A percentile compares a stretch with the other conserved stretches of the same genome.
phyloP scores from a whole-genome alignment of 805 yeast genomes.

The Saccharomyces mikatae region DNA sequence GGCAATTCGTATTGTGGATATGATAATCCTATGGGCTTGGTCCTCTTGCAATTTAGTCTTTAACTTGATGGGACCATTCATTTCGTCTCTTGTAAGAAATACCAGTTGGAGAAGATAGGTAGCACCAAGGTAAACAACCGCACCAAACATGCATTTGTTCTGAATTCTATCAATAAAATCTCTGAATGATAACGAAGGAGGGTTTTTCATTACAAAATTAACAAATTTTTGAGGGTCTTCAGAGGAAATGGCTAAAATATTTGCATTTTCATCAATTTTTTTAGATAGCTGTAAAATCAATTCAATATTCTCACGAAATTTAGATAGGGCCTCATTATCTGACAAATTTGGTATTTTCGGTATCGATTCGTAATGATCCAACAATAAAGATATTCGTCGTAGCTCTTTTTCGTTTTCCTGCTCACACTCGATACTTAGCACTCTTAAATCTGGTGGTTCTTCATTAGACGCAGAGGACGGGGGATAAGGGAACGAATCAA shows the following conservation, averaged over 20 bases:
- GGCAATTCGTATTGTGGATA: slow-evolving; percentile 38
- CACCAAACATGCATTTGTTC: slow-evolving; percentile 24
- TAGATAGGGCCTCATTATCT: slow-evolving; percentile 9
- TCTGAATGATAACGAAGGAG: slow-evolving; percentile 20
- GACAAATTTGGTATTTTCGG: neutral
- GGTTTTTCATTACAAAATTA: slow-evolving; percentile 23
- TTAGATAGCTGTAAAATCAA: slow-evolving; percentile 9
- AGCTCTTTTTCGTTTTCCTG: neutral
- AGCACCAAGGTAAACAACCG: slow-evolving; percentile 25
- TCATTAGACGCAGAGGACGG: neutral
- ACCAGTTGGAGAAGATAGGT: slow-evolving; percentile 21
- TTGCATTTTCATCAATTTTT: slow-evolving; percentile 1
- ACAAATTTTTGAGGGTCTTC: slow-evolving; percentile 5
- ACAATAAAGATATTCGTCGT: neutral
- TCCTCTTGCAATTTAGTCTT: slow-evolving; percentile 31
- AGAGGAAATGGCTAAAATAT: neutral
- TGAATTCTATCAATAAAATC: slow-evolving; percentile 23
- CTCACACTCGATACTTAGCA: neutral
- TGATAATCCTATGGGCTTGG: slow-evolving; percentile 37
- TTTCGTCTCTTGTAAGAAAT: slow-evolving; percentile 13
- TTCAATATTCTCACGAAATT: slow-evolving; percentile 14
- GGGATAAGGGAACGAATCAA: neutral
- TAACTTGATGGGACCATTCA: slow-evolving; percentile 7
- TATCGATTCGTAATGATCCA: neutral
- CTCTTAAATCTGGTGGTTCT: neutral